Evolutionary conservation across 2,329 filamentous ascomycete species (phyloP), one percentile per base, ranked within the genome.

Genomic region (Trichoderma semiorbis): DNA sequence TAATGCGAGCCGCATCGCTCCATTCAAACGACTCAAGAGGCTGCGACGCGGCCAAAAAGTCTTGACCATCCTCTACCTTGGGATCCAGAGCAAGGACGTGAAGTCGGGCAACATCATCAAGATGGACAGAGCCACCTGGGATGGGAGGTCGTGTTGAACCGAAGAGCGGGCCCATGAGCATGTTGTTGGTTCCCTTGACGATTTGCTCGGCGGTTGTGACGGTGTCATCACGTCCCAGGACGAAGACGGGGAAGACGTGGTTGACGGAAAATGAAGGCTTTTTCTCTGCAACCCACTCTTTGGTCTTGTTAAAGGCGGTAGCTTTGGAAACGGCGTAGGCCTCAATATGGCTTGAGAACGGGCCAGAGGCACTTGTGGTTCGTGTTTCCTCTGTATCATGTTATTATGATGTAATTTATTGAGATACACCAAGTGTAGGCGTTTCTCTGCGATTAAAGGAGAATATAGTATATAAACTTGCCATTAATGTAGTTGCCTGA

Each of bases 281-380:
- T 63, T 79, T 73, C 3, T 75, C 69, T 5, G 73, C 73, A 36
- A 83, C 73, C 73, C 79, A 84, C 3, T 74, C 74, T 71, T 83
- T 78, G 18, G 79, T 78, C 6, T 78, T 76, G 8, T 77, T 73
- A 30, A 81, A 77, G 0, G 82, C 78, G 2, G 77, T 76, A 2
- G 77, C 75, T 75, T 84, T 84, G 72, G 79, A 79, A 1, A 80
- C 79, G 4, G 74, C 74, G 73, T 83, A 83, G 18, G 81, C 81
- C 5, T 76, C 77, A 47, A 81, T 77, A 50, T 76, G 75, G 69
- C 75, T 76, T 26, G 72, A 62, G 73, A 79, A 80, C 3, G 80
- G 80, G 1, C 76, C 77, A 0, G 68, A 2, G 11, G 30, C 2
- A 8, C 8, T 34, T 5, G 36, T 36, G 24, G 32, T 36, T 21